A percentile compares a stretch with the other conserved stretches of the same genome.
Evolutionary conservation across 2,329 filamentous ascomycete species (phyloP).

Genomic region (Trichothecium sympodiale): DNA sequence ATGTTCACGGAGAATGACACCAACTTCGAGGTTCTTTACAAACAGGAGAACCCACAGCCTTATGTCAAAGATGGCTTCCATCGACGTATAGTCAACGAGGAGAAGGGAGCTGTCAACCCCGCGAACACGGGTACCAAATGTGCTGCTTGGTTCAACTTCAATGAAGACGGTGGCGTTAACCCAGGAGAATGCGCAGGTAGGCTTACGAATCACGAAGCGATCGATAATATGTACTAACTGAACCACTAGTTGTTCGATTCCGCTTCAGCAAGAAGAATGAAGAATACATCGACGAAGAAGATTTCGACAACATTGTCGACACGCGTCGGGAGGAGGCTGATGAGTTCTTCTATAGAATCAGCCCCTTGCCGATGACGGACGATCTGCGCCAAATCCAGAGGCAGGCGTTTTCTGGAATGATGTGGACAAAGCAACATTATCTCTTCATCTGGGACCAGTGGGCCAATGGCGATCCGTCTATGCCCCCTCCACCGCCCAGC

Average conservation of each 20-base stretch:
- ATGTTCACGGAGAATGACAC: constrained; percentile 96
- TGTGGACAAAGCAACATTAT: constrained; percentile 98
- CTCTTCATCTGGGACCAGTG: constrained; percentile 97
- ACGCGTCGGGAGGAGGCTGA: constrained; percentile 80
- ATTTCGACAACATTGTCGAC: constrained; percentile 85
- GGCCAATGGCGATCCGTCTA: constrained; percentile 85
- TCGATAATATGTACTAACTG: constrained; percentile 6
- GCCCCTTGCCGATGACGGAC: constrained; percentile 84
- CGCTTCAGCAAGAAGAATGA: constrained; percentile 67
- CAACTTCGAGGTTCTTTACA: constrained; percentile 70
- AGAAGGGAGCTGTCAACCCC: constrained; percentile 76
- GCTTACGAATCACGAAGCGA: constrained; percentile 21
- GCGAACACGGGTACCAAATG: constrained; percentile 73
- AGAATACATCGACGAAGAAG: constrained; percentile 79
- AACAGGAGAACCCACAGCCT: constrained; percentile 63
- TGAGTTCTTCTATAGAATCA: constrained; percentile 90
- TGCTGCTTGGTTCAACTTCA: constrained; percentile 86
- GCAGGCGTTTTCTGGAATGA: constrained; percentile 90
- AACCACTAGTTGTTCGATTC: constrained; percentile 69
- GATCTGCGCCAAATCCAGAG: constrained; percentile 91
- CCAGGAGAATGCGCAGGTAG: constrained; percentile 86
- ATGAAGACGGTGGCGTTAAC: constrained; percentile 74
- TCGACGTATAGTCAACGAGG: constrained; percentile 68
- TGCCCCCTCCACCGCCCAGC: constrained; percentile 72
- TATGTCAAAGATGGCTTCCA: constrained; percentile 97